Evolutionary conservation across 2,329 filamentous ascomycete species (phyloP), one percentile per base, ranked within the genome.

Genomic region (Nemania serpens): DNA sequence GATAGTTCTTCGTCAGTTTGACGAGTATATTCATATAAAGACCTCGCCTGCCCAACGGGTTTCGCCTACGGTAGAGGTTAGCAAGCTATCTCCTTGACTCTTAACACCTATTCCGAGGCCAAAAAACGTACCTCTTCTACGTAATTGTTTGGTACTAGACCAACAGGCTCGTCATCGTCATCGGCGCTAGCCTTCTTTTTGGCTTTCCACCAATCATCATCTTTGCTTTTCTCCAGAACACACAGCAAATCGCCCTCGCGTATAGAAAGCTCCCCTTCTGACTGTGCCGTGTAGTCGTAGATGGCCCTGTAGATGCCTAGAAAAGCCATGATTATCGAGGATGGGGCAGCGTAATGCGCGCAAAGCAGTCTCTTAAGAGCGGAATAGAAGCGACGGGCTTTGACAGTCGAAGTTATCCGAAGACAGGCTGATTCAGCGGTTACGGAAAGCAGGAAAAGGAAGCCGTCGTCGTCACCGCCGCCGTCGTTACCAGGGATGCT

Each of bases 1-100:
- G 94, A 98, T 10, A 99, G 82, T 77, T 99, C 95, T 77, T 99
- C 95, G 73, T 99, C 95, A 22, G 95, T 99, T 79, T 99, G 95
- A 70, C 94, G 87, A 52, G 91, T 91, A 76, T 99, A 99, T 76
- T 99, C 95, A 80, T 94, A 99, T n/a, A 98, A 85, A n/a, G 95
- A 91, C 75, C 90, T 93, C 51, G 94, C 95, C 68, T 88, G 83
- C 63, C 86, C 81, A 63, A 85, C 76, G 22, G 90, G 85, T 70
- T 83, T 79, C 60, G 88, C 88, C 88, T 91, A 68, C 55, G 61
- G 66, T 61, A 50, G 11, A 37, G 22, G 56, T 65, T 61, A 65
- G 68, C 65, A 82, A 75, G 20, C 88, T 85, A 74, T 81, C 77
- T 59, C 86, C 48, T 52, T 6, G 15, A 34, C 43, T 25, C 10